phyloP scores from a whole-genome alignment of 2,329 filamentous ascomycete genomes.

The Verticillium nonalfalfae region DNA sequence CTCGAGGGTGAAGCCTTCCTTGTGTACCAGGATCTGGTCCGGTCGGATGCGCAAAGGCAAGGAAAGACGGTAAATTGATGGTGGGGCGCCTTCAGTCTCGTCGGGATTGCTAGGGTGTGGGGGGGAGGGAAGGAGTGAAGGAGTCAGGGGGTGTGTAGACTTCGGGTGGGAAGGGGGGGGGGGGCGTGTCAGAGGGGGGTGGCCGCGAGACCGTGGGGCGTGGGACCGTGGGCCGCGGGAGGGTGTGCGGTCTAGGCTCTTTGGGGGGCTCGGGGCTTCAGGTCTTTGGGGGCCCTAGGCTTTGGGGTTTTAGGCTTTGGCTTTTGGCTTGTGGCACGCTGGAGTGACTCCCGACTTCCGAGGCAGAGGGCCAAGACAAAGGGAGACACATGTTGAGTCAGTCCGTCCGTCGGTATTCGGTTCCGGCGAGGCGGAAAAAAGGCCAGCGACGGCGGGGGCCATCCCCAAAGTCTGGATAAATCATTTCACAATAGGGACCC shows the following conservation, averaged over 20 bases:
- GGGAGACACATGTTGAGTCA: neutral
- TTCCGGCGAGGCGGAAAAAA: neutral
- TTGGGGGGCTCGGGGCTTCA: neutral
- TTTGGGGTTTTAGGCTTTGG: neutral
- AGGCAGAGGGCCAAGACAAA: neutral
- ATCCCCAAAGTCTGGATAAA: no score
- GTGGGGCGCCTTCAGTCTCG: neutral
- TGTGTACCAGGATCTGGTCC: neutral
- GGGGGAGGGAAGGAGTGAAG: neutral
- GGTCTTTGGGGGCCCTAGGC: neutral
- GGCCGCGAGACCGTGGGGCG: neutral
- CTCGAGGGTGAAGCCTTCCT: neutral
- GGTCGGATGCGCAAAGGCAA: neutral
- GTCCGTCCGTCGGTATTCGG: neutral
- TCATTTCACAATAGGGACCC: no score
- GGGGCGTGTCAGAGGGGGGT: neutral
- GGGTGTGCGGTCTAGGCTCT: neutral
- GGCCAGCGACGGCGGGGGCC: neutral
- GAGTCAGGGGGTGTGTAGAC: neutral
- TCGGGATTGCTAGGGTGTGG: neutral
- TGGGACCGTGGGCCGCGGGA: neutral
- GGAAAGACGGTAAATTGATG: neutral
- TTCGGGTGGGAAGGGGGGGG: neutral
- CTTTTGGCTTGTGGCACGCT: neutral
- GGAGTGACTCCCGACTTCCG: neutral